Base-by-base conservation (phyloP, 2,329 filamentous ascomycete genomes). In the Pseudogymnoascus sp. region DNA sequence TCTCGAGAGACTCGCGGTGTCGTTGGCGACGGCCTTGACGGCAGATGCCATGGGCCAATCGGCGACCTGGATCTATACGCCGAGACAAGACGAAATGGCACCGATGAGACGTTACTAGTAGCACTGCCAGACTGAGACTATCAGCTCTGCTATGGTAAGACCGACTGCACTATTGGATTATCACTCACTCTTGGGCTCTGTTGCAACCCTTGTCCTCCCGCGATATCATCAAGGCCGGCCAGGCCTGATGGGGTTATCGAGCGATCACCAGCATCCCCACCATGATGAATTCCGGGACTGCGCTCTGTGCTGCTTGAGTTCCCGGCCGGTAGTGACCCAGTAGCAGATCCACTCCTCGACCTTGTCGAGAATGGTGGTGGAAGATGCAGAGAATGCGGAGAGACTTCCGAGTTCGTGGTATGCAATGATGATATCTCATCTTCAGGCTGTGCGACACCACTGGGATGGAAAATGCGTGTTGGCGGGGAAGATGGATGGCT, bases 331-430 rank as follows among this genome's bases (percentile, higher is more conserved):
- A 59, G 62, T 62, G 70, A 68, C 28, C 69, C 62, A 60, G 66
- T 65, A 28, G 62, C 65, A 14, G 65, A 72, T 12, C 64, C 60
- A 9, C 63, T 68, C 7, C 71, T 68, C 42, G 68, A 53, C 9
- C 66, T 63, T 8, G 67, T 64, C 8, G 71, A 73, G 43, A 72
- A 73, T 60, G 72, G 72, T n/a, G 69, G 70, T 6, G 71, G 72
- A 5, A 72, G 62, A 34, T 61, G 43, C 46, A 59, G 8, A 16
- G 28, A 28, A 49, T 37, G 38, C 28, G 6, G 46, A 18, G 25
- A 43, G 16, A 23, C 11, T 53, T 49, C 46, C 25, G 28, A 56
- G 46, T 31, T 34, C 9, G 25, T 18, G 5, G 59, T 12, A 23
- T 37, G 18, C 7, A 9, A 18, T 28, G 37, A 42, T 37, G 14